Percentiles rank a stretch among this genome's conserved stretches.
These are phyloP conservation scores for Diaporthe ampelina DNA, from an alignment of 2,329 filamentous ascomycete genomes.

Conservation along the genomic window DNA sequence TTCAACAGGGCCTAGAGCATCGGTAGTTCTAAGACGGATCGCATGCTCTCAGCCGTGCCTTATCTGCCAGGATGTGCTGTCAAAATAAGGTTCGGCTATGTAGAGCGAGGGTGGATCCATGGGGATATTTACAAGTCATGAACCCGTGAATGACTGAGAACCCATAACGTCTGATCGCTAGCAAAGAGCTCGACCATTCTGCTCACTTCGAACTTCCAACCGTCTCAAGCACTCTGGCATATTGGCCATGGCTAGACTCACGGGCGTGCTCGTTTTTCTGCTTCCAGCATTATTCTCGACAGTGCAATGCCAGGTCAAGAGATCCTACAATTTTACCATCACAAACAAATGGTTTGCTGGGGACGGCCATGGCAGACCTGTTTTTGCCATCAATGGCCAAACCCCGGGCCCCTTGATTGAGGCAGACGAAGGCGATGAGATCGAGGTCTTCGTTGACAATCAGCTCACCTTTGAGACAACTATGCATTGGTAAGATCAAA, in stretches of 20 bases:
- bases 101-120: not conserved
- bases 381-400: conserved; percentile 41
- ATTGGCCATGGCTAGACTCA: conserved; percentile 1
- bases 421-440: conserved; percentile 41
- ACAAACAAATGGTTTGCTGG: conserved; percentile 12
- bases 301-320: conserved; percentile 23
- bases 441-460: conserved; percentile 42
- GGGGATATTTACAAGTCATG: conserved; percentile 14
- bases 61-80: not conserved
- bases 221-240: not conserved
- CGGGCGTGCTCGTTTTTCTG: not conserved
- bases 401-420: conserved; percentile 41
- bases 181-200: not conserved
- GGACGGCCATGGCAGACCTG: conserved; percentile 42
- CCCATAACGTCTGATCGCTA: not conserved
- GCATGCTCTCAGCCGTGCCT: not conserved
- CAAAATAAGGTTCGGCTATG: conserved; percentile 18
- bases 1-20: not conserved
- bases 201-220: not conserved
- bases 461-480: conserved; percentile 42
- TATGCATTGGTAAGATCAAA: conserved; percentile 40
- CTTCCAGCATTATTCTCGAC: conserved; percentile 24
- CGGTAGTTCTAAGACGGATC: not conserved
- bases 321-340: conserved; percentile 35
- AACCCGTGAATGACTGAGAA: not conserved